Conservation (phyloP, 2,329 filamentous ascomycete genomes). For the Bertia moriformis region DNA sequence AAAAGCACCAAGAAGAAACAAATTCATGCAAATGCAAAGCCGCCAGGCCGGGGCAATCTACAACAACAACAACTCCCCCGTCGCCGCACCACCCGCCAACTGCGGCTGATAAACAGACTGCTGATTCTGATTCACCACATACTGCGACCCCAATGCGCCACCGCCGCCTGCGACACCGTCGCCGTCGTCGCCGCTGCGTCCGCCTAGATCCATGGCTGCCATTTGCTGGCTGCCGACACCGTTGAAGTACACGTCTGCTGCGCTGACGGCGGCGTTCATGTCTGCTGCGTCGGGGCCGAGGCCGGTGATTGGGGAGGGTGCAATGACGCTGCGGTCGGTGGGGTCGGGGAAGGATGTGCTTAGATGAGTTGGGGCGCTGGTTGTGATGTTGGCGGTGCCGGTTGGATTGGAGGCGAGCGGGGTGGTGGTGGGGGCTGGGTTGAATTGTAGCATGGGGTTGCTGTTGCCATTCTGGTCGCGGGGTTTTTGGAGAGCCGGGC, state of each 20-base stretch:
- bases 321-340: too few relatives aligned
- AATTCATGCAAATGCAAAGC: too few relatives aligned
- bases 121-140: constrained; percentile 71
- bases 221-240: background rate
- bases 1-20: too few relatives aligned
- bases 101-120: constrained; percentile 64
- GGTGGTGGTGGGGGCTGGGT: constrained; percentile 41
- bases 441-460: constrained; percentile 35
- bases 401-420: constrained; percentile 28
- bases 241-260: background rate
- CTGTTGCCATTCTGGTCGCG: constrained; percentile 43
- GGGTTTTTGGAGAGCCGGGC: constrained; percentile 65
- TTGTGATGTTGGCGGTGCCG: constrained; percentile 11
- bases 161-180: constrained; percentile 49
- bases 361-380: constrained; percentile 45
- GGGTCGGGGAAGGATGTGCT: too few relatives aligned
- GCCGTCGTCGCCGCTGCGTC: constrained; percentile 22
- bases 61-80: constrained; percentile 58
- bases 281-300: constrained; percentile 63
- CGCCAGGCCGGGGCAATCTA: too few relatives aligned
- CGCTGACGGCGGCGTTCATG: constrained; percentile 12
- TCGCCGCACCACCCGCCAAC: constrained; percentile 45
- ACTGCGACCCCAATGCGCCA: constrained; percentile 34
- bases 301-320: constrained; percentile 77
- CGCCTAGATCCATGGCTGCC: background rate